Conservation (phyloP, 768 basidiomycete species). For the Termitomyces sp. region DNA sequence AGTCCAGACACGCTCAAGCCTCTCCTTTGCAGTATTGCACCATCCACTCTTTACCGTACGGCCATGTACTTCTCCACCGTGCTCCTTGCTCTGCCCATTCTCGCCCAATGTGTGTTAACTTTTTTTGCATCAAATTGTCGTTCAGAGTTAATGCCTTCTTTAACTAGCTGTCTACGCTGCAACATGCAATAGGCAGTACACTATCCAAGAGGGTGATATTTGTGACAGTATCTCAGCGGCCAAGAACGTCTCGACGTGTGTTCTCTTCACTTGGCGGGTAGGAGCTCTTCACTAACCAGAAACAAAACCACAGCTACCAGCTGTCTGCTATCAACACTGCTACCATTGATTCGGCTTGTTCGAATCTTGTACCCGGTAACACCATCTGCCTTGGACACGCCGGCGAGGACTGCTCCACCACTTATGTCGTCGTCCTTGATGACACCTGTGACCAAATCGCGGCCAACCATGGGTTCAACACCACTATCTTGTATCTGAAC, state of each 20-base stretch:
- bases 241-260: conserved; percentile 59
- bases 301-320: conserved; percentile 50
- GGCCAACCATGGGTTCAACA: conserved; percentile 34
- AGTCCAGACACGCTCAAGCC: conserved; percentile 12
- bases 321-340: conserved; percentile 56
- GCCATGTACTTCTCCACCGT: conserved; percentile 27
- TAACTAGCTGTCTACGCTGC: conserved; percentile 25
- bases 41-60: conserved; percentile 14
- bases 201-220: conserved; percentile 49
- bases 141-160: background rate
- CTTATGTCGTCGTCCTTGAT: conserved; percentile 47
- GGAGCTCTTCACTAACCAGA: background rate
- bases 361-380: conserved; percentile 48
- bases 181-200: conserved; percentile 56
- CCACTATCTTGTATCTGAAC: conserved; percentile 52
- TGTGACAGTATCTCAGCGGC: conserved; percentile 65
- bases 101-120: conserved; percentile 35
- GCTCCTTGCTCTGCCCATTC: conserved; percentile 39
- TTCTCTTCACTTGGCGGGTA: conserved; percentile 2
- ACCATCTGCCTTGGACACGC: conserved; percentile 56
- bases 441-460: conserved; percentile 59
- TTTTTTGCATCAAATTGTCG: background rate
- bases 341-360: conserved; percentile 46
- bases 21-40: conserved; percentile 17
- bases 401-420: conserved; percentile 56